Conservation (phyloP, 1,284 basidiomycete species). For the Malassezia brasiliensis region DNA sequence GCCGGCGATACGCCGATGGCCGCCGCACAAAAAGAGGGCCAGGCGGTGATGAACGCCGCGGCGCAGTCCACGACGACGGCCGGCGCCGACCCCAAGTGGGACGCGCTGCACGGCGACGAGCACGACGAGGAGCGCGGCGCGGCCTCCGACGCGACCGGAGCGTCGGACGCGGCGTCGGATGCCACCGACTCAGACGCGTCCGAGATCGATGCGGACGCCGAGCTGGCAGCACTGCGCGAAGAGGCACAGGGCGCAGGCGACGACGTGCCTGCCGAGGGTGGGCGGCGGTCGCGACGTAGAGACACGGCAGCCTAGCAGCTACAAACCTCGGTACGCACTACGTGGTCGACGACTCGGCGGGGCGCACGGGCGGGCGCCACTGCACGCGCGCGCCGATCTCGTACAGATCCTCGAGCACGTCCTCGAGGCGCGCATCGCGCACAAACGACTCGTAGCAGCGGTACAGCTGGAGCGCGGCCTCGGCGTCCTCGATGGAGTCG, state of each 20-base stretch:
- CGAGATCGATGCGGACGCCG: slow-evolving; percentile 27
- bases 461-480: slow-evolving; percentile 75
- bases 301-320: background rate
- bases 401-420: slow-evolving; percentile 67
- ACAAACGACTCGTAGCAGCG: slow-evolving; percentile 72
- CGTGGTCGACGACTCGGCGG: background rate
- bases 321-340: background rate
- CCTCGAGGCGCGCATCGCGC: slow-evolving; percentile 67
- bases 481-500: slow-evolving; percentile 86
- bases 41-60: slow-evolving; percentile 10
- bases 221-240: slow-evolving; percentile 35
- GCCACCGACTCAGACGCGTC: slow-evolving; percentile 17
- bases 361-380: slow-evolving; percentile 20
- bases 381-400: slow-evolving; percentile 51
- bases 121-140: slow-evolving; percentile 18
- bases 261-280: background rate
- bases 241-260: slow-evolving; percentile 23
- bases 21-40: background rate
- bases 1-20: background rate
- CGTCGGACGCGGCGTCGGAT: slow-evolving; percentile 14
- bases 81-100: background rate
- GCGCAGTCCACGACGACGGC: background rate
- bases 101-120: slow-evolving; percentile 3
- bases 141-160: background rate
- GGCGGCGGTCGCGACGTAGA: slow-evolving; percentile 4